Evolutionary conservation across 495 filamentous ascomycete genomes (phyloP), one percentile per base, ranked within the genome.

Genomic region (Lasiosphaeria miniovina): DNA sequence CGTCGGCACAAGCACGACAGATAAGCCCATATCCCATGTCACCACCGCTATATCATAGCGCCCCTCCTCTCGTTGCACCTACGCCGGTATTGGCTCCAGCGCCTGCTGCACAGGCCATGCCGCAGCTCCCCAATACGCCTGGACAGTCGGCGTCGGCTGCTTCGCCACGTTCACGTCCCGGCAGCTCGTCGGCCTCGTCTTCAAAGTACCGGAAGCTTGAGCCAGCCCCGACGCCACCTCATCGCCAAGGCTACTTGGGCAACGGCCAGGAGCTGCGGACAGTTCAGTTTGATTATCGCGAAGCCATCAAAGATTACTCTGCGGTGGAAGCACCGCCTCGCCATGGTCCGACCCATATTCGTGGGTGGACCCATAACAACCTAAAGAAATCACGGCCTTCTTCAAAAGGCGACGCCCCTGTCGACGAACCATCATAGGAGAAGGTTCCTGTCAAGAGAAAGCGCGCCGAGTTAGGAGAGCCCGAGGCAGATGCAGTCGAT

Each of bases 321-420:
- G 67, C 78, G 2, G 68, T 69, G 33, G 76, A 80, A 45, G 71
- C 77, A 6, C 77, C 75, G 9, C 77, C 77, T 6, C 66, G 69
- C 10, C 71, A 69, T 11, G 78, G 78, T 0, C 77, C 78, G 0
- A 78, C 75, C 3, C 71, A 71, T 14, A 79, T 81, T n/a, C 59
- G 78, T 17, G 78, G 77, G 6, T 81, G 78, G 78, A 75, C 74
- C n/a, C 73, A 78, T 8, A 78, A 78, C 59, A 77, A 77, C 41
- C 41, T 74, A 33, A 61, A 69, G 52, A 72, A 66, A 57, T 24
- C 66, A 14, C 62, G 54, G 36, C 52, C 61, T 31, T 52, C 59
- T 14, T 49, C 60, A 32, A 62, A 58, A 32, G 55, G 53, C n/a
- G 49, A 62, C 41, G 49, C 41, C 14, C 10, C 40, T 17, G 31